A percentile compares a stretch with the other conserved stretches of the same genome.
phyloP scores from a whole-genome alignment of 345 rosid species.

The Reutealis trisperma region DNA sequence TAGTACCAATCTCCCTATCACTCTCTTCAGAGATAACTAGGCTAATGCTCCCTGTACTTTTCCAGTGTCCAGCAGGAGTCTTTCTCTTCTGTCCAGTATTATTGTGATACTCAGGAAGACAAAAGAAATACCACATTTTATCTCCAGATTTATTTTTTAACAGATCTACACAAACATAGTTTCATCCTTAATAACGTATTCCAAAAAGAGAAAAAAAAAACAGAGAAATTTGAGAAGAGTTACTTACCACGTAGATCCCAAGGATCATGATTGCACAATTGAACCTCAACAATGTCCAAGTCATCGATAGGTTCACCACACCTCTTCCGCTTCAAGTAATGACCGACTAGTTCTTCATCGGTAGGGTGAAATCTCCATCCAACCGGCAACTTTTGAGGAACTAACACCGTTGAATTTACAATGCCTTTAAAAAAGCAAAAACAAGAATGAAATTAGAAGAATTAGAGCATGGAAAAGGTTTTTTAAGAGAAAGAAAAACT shows the following conservation, averaged over 20 bases:
- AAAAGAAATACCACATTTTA: constrained; percentile 43
- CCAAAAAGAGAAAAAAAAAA: too few relatives aligned
- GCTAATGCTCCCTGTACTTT: constrained; percentile 39
- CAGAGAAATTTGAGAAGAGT: too few relatives aligned
- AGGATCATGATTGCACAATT: constrained; percentile 43
- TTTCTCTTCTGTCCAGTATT: constrained; percentile 33
- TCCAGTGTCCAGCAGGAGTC: constrained; percentile 51
- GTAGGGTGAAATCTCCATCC: constrained; percentile 43
- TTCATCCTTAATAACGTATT: too few relatives aligned
- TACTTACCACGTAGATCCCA: constrained; percentile 44
- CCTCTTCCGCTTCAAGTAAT: constrained; percentile 37
- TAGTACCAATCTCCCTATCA: constrained; percentile 37
- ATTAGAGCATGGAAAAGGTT: not conserved
- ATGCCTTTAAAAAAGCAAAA: not conserved
- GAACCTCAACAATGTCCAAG: constrained; percentile 34
- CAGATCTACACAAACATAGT: too few relatives aligned
- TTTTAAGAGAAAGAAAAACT: too few relatives aligned
- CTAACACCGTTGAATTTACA: not conserved
- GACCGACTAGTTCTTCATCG: constrained; percentile 36
- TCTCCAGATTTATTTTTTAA: too few relatives aligned
- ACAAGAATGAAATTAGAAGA: not conserved
- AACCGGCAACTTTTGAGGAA: not conserved
- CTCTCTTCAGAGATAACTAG: not conserved
- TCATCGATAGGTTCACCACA: not conserved
- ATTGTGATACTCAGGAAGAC: constrained; percentile 20